phyloP scores from a whole-genome alignment of 225 moss, liverwort and hornwort genomes.

The Marchantia paleacea region DNA sequence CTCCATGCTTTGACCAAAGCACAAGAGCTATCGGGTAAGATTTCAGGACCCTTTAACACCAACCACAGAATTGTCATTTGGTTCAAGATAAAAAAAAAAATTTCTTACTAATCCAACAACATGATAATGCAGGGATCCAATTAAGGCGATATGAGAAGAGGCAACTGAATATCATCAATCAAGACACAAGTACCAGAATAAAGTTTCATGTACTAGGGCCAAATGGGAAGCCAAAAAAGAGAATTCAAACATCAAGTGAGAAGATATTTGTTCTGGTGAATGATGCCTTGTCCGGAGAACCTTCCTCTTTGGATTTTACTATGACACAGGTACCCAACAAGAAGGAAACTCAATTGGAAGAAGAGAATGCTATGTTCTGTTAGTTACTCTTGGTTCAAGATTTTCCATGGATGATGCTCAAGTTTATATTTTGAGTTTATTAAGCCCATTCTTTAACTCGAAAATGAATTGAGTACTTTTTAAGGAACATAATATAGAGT shows the following conservation, averaged over 20 bases:
- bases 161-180: conserved; percentile 77
- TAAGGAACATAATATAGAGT: no score
- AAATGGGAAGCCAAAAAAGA: conserved; percentile 85
- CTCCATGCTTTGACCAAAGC: conserved; percentile 67
- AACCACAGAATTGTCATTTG: not conserved
- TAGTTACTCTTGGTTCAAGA: no score
- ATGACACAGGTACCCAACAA: conserved; percentile 74
- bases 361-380: not conserved
- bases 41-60: not conserved
- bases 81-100: not conserved
- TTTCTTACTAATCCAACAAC: not conserved
- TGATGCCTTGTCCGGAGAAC: conserved; percentile 86
- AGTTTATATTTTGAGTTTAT: no score
- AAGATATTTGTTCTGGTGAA: conserved; percentile 87
- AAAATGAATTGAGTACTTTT: not conserved
- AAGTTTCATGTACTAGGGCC: conserved; percentile 60
- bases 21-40: conserved; percentile 75
- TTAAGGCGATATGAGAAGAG: conserved; percentile 93
- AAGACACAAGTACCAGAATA: conserved; percentile 70
- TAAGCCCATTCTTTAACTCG: no score
- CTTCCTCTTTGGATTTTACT: conserved; percentile 69
- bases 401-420: no score
- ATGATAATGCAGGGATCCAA: conserved; percentile 69
- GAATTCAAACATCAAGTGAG: conserved; percentile 75
- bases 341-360: not conserved